Evolutionary conservation across 2,329 filamentous ascomycete genomes (phyloP).

Genomic region (Hawksworthiomyces lignivorus): DNA sequence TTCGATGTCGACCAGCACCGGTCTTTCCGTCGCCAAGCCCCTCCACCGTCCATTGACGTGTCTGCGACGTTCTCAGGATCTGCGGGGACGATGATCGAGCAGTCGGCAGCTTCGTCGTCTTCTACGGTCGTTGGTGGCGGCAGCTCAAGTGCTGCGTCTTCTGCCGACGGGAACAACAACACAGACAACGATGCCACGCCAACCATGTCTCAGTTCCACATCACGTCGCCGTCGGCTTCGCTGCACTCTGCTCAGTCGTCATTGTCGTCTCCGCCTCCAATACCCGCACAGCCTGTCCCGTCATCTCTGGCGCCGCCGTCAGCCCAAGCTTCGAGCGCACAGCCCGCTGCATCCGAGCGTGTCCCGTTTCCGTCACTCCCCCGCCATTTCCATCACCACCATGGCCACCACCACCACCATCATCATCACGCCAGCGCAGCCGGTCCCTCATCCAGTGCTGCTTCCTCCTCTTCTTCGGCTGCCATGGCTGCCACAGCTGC

Average conservation of each 20-base stretch:
- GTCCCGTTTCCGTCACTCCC: neutral
- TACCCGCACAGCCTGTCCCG: neutral
- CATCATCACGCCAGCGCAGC: constrained; percentile 28
- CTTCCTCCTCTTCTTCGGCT: neutral
- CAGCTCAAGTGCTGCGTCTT: neutral
- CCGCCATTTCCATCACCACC: constrained; percentile 16
- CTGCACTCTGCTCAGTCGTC: constrained; percentile 4
- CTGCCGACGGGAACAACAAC: constrained; percentile 10
- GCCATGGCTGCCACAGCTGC: constrained; percentile 5
- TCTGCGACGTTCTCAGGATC: constrained; percentile 46
- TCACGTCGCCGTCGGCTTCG: constrained; percentile 62
- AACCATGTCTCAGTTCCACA: constrained; percentile 50
- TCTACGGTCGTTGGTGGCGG: neutral
- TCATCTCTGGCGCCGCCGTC: neutral
- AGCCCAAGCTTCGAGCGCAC: neutral
- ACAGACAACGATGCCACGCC: constrained; percentile 48
- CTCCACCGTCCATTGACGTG: constrained; percentile 78
- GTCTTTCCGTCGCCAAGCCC: constrained; percentile 63
- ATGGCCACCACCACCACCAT: constrained; percentile 33
- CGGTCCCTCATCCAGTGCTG: neutral
- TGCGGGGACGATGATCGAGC: constrained; percentile 29
- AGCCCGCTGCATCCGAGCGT: neutral
- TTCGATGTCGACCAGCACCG: constrained; percentile 42
- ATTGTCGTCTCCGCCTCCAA: constrained; percentile 6
- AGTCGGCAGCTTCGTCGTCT: neutral